These are phyloP conservation scores for Ogataea henricii DNA, from an alignment of 805 yeast species.

Conservation along the genomic window DNA sequence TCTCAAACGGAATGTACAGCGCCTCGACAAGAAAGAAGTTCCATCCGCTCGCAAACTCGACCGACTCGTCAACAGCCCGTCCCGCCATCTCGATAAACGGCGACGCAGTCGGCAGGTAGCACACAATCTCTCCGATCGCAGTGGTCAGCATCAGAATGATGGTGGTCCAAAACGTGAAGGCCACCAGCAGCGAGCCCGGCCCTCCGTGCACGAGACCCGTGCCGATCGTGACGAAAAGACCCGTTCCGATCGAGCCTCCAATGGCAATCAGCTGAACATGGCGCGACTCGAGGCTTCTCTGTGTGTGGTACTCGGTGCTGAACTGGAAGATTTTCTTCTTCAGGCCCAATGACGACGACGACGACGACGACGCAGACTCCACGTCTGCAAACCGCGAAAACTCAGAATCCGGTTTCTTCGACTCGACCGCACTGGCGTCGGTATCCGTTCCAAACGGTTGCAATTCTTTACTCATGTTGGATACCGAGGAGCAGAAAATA, in stretches of 20 bases:
- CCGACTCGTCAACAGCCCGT: slow-evolving; percentile 40
- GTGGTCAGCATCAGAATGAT: slow-evolving; percentile 37
- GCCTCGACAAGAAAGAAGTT: slow-evolving; percentile 46
- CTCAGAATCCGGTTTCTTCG: not conserved
- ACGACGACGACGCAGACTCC: slow-evolving; percentile 7
- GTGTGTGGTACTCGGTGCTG: slow-evolving; percentile 18
- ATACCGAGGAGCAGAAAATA: not conserved
- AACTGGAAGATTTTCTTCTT: slow-evolving; percentile 13
- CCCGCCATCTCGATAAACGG: slow-evolving; percentile 42
- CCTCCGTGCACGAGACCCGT: slow-evolving; percentile 39
- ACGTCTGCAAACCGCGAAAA: not conserved
- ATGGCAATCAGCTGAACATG: slow-evolving; percentile 43
- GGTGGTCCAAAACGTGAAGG: slow-evolving; percentile 36
- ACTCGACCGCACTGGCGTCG: not conserved
- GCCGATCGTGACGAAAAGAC: slow-evolving; percentile 40
- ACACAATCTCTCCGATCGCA: slow-evolving; percentile 40
- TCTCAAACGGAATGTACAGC: slow-evolving; percentile 50
- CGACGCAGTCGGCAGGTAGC: slow-evolving; percentile 39
- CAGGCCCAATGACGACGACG: slow-evolving; percentile 9
- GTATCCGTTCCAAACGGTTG: slow-evolving; percentile 2
- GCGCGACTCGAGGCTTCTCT: slow-evolving; percentile 37
- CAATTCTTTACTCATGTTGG: not conserved
- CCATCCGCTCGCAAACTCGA: slow-evolving; percentile 38
- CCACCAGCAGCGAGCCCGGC: slow-evolving; percentile 37
- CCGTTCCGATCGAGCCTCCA: slow-evolving; percentile 44